Percentiles rank a stretch among this genome's conserved stretches.
phyloP scores from a whole-genome alignment of 345 rosid species.

The Brassica nigra region DNA sequence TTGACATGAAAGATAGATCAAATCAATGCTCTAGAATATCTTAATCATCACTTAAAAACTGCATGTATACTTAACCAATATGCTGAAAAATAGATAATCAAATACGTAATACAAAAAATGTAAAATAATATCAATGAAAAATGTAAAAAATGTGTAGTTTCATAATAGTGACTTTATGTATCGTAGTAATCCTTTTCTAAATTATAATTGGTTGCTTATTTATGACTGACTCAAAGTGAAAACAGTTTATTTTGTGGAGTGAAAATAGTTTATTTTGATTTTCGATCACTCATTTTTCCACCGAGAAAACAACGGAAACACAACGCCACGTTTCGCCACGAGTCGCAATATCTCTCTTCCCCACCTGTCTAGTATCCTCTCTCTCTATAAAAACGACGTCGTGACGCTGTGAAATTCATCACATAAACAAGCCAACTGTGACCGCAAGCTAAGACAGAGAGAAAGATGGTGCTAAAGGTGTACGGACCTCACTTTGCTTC shows the following conservation, averaged over 20 bases:
- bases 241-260: too few species aligned
- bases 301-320: not conserved
- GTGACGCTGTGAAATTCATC: not conserved
- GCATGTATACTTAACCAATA: not conserved
- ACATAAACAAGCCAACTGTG: not conserved
- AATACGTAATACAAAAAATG: not conserved
- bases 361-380: not conserved
- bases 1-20: not conserved
- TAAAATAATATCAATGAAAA: not conserved
- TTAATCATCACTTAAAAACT: not conserved
- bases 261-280: too few species aligned
- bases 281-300: not conserved
- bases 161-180: not conserved
- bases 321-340: slow-evolving; percentile 30
- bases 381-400: not conserved
- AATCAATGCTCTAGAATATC: not conserved
- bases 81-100: not conserved
- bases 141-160: not conserved
- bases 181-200: too few species aligned
- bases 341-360: not conserved
- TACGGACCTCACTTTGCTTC: slow-evolving; percentile 59
- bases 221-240: too few species aligned
- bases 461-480: slow-evolving; percentile 60
- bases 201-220: too few species aligned
- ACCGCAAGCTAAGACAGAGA: not conserved